A percentile compares a stretch with the other conserved stretches of the same genome.
Conservation (phyloP, 1,284 basidiomycete genomes). For the Rhodotorula sp. region DNA sequence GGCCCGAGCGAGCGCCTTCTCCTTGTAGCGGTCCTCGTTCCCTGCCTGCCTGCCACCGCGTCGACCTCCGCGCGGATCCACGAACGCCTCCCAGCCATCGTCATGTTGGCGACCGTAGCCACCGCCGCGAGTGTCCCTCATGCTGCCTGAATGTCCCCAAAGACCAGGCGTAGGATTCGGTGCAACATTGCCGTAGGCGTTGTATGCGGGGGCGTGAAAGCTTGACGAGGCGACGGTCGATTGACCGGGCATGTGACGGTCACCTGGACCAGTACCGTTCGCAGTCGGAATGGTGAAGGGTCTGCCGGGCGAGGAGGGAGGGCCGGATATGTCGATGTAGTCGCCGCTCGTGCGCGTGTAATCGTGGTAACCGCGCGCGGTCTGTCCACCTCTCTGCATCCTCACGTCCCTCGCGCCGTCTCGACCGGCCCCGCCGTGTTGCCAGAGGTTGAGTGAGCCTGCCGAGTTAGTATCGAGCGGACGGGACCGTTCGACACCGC, state of each 20-base stretch:
- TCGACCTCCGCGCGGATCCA: neutral
- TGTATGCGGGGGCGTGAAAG: neutral
- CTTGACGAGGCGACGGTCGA: neutral
- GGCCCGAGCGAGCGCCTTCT: neutral
- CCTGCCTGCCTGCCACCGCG: too few species aligned
- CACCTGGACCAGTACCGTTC: neutral
- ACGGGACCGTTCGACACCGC: too few species aligned
- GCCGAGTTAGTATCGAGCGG: too few species aligned
- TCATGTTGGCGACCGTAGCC: neutral
- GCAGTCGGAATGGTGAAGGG: neutral
- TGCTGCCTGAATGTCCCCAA: neutral
- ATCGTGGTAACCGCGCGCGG: too few species aligned
- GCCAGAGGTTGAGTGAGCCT: too few species aligned
- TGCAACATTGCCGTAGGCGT: too few species aligned
- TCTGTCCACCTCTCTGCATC: too few species aligned
- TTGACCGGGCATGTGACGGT: neutral
- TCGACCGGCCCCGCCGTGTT: too few species aligned
- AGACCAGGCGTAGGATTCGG: too few species aligned
- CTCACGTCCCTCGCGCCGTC: too few species aligned
- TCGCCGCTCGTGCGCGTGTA: too few species aligned
- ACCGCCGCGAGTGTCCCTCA: neutral
- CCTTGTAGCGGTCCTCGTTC: neutral
- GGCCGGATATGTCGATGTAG: neutral
- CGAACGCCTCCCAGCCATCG: neutral
- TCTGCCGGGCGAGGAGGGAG: neutral